A percentile compares a stretch with the other conserved stretches of the same genome.
phyloP scores from a whole-genome alignment of 257 asterid genomes.

The Jacaranda mimosifolia region DNA sequence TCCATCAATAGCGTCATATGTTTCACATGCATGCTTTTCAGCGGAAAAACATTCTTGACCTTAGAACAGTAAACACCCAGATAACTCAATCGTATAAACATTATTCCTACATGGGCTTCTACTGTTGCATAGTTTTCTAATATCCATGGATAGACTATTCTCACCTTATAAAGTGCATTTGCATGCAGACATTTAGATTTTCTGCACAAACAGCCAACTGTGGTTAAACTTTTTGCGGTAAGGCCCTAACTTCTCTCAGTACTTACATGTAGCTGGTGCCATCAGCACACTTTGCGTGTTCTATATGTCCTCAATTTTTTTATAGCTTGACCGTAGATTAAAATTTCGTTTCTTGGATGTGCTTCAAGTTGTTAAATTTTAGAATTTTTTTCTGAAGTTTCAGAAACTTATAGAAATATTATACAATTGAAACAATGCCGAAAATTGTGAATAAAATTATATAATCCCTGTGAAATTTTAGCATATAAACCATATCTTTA shows the following conservation, averaged over 20 bases:
- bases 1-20: constrained; percentile 22
- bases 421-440: background rate
- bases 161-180: constrained; percentile 31
- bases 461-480: background rate
- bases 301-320: background rate
- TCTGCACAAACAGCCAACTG: constrained; percentile 71
- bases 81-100: constrained; percentile 7
- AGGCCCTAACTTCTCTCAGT: constrained; percentile 35
- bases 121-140: constrained; percentile 27
- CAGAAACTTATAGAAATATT: background rate
- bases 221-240: constrained; percentile 85
- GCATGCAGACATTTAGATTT: constrained; percentile 74
- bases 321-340: constrained; percentile 7
- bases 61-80: constrained; percentile 4
- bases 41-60: constrained; percentile 16
- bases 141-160: constrained; percentile 15
- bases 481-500: background rate
- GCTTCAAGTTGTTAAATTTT: constrained; percentile 4
- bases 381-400: background rate
- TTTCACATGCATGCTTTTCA: constrained; percentile 24
- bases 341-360: constrained; percentile 1
- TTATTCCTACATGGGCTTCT: constrained; percentile 28
- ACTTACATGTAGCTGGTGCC: constrained; percentile 24
- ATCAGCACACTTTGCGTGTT: constrained; percentile 12
- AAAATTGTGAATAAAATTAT: background rate